phyloP scores from a whole-genome alignment of 129 eudicot genomes.

The Tanacetum coccineum region DNA sequence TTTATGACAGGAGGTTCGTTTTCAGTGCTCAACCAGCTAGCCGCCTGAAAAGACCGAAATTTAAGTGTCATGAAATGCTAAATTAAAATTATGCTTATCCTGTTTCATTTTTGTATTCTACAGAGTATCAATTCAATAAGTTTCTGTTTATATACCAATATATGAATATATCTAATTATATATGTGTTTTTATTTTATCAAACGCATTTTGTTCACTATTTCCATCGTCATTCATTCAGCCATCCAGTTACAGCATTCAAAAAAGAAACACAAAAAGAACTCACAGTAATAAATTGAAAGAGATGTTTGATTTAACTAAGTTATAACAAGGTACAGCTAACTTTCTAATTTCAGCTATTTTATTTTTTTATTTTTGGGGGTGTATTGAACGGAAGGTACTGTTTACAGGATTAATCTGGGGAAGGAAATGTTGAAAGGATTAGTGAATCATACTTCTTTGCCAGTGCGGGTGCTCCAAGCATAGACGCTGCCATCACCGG shows the following conservation, averaged over 20 bases:
- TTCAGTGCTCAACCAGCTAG: slow-evolving; percentile 89
- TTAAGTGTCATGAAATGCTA: neutral
- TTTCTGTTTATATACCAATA: too few species aligned
- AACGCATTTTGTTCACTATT: too few species aligned
- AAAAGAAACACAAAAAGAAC: too few species aligned
- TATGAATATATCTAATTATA: too few species aligned
- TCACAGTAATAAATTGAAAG: too few species aligned
- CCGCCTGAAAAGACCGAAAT: slow-evolving; percentile 51
- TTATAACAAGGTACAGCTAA: neutral
- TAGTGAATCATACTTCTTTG: slow-evolving; percentile 69
- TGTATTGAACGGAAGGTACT: neutral
- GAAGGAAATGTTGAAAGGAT: neutral
- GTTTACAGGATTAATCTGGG: neutral
- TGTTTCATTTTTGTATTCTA: too few species aligned
- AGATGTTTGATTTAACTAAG: too few species aligned
- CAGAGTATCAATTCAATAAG: too few species aligned
- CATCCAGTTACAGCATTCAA: too few species aligned
- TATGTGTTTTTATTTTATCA: too few species aligned
- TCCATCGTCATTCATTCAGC: too few species aligned
- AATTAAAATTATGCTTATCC: too few species aligned
- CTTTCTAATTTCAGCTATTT: neutral
- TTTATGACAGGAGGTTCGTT: slow-evolving; percentile 86
- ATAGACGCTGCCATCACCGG: slow-evolving; percentile 95
- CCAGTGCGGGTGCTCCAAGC: slow-evolving; percentile 97
- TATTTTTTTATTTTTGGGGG: neutral